A percentile compares a stretch with the other conserved stretches of the same genome.
Conservation (phyloP, 306 rosid genomes). For the Glycine tomentella region DNA sequence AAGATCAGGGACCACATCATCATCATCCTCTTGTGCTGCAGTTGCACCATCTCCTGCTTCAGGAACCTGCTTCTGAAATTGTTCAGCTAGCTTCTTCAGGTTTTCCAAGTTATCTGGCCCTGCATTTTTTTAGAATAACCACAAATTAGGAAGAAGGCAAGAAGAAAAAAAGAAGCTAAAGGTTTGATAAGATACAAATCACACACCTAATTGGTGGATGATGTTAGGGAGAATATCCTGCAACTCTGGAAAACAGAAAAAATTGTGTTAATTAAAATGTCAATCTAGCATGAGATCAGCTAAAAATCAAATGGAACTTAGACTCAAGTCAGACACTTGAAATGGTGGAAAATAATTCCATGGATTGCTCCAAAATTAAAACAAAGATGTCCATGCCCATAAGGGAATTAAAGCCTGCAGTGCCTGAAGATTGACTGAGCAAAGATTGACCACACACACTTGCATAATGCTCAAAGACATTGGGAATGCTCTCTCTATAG, state of each 20-base stretch:
- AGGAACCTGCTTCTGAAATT: conserved; percentile 82
- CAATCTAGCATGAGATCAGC: background rate
- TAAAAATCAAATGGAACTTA: background rate
- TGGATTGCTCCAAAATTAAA: background rate
- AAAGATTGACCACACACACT: background rate
- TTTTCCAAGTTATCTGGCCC: conserved; percentile 93
- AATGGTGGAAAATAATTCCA: background rate
- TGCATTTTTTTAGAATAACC: conserved; percentile 38
- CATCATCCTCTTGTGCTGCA: conserved; percentile 63
- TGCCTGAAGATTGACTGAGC: background rate
- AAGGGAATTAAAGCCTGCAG: background rate
- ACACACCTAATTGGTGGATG: conserved; percentile 79
- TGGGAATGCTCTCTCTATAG: background rate
- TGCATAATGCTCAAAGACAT: background rate
- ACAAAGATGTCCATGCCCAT: background rate
- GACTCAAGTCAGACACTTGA: background rate
- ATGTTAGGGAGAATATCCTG: conserved; percentile 90
- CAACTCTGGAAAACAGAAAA: conserved; percentile 65
- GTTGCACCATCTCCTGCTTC: conserved; percentile 63
- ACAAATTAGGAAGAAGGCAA: background rate
- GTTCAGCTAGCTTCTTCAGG: conserved; percentile 85
- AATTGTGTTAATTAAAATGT: background rate
- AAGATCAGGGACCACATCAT: conserved; percentile 70
- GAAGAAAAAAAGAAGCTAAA: background rate
- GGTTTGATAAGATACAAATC: background rate